Percentiles rank a stretch among this genome's conserved stretches.
These are phyloP conservation scores for Leccinum insolens DNA, from an alignment of 1,284 basidiomycete genomes.

Conservation along the genomic window DNA sequence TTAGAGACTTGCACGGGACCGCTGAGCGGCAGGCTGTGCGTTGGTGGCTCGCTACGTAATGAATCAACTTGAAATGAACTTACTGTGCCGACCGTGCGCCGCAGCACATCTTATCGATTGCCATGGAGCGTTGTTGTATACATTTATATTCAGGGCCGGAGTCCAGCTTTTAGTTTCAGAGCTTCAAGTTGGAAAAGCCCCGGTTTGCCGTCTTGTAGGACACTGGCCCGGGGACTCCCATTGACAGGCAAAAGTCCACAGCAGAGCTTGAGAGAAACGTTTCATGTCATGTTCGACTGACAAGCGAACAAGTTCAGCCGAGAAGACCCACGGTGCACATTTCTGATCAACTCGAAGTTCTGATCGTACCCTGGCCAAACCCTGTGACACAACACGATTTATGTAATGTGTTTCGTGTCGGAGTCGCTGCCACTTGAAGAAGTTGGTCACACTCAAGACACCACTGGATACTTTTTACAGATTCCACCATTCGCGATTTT, in stretches of 20 bases:
- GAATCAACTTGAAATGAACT: background rate
- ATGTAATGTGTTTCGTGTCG: background rate
- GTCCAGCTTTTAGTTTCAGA: background rate
- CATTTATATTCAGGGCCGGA: background rate
- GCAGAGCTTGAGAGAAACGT: background rate
- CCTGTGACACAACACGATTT: background rate
- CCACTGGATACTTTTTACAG: background rate
- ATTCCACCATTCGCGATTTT: background rate
- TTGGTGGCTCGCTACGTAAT: constrained; percentile 2
- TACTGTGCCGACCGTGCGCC: background rate
- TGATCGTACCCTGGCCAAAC: background rate
- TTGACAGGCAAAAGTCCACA: background rate
- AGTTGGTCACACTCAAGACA: background rate
- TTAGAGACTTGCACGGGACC: background rate
- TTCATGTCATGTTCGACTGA: background rate
- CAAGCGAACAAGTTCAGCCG: background rate
- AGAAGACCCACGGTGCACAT: background rate
- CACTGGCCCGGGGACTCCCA: background rate
- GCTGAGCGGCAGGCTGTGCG: background rate
- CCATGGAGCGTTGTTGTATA: background rate
- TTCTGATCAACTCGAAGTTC: background rate
- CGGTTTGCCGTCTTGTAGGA: background rate
- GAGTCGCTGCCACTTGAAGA: too few species aligned
- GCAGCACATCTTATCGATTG: background rate
- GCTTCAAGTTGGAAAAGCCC: background rate